phyloP scores from a whole-genome alignment of 2,329 filamentous ascomycete species.

The Alternaria sp. region DNA sequence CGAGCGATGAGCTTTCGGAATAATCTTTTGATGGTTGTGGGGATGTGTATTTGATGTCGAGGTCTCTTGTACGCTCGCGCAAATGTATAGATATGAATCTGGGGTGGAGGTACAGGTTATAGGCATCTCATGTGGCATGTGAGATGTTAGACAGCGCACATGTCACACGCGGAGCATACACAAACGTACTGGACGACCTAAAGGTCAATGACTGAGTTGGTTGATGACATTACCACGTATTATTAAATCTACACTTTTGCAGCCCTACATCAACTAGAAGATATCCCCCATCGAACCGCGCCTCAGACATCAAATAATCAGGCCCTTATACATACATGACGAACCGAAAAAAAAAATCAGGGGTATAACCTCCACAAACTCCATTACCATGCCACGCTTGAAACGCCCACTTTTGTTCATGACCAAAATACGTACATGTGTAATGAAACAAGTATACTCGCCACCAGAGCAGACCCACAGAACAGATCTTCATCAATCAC shows the following conservation, averaged over 20 bases:
- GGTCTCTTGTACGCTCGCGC: not conserved
- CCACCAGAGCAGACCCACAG: not conserved
- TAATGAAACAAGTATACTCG: too few relatives aligned
- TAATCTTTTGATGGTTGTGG: too few relatives aligned
- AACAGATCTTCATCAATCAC: slow-evolving; percentile 5
- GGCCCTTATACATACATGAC: not conserved
- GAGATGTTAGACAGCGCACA: not conserved
- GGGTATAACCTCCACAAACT: slow-evolving; percentile 6
- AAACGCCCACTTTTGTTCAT: not conserved
- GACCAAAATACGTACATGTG: not conserved
- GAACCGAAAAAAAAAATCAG: not conserved
- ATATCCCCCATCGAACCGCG: not conserved
- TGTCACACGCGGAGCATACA: not conserved
- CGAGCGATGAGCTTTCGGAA: too few relatives aligned
- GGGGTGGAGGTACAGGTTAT: not conserved
- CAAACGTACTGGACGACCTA: too few relatives aligned
- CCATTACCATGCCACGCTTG: not conserved
- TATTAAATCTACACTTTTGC: not conserved
- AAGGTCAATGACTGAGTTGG: too few relatives aligned
- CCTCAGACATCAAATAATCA: not conserved
- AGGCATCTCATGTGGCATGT: too few relatives aligned
- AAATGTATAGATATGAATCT: too few relatives aligned
- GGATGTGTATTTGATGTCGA: not conserved
- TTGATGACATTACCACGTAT: not conserved
- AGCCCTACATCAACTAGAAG: not conserved